Conservation (phyloP, 2,329 filamentous ascomycete species). For the Emergomyces orientalis region DNA sequence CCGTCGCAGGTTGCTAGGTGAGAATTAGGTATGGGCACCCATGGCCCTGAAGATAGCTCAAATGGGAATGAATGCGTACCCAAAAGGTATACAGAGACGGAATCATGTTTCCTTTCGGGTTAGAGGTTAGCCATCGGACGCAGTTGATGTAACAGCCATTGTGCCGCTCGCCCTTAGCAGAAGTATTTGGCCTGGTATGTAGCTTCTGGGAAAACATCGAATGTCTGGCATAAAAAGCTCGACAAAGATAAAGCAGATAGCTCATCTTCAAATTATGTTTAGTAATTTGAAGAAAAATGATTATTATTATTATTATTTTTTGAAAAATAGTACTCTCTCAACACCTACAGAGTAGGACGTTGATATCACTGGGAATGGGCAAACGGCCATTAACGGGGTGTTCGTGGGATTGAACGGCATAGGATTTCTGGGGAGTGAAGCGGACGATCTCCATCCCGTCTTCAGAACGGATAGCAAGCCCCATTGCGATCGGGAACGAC, state of each 20-base stretch:
- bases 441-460: background rate
- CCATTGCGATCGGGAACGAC: background rate
- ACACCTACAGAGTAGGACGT: background rate
- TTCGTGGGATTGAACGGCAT: background rate
- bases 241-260: background rate
- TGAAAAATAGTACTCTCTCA: background rate
- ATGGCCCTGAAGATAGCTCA: background rate
- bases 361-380: background rate
- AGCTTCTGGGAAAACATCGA: background rate
- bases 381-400: background rate
- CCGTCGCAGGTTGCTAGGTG: background rate
- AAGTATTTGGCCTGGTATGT: background rate
- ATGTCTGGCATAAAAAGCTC: background rate
- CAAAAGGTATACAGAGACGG: background rate
- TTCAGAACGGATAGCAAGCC: background rate
- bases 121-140: background rate
- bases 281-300: background rate
- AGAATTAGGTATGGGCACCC: background rate
- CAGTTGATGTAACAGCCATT: background rate
- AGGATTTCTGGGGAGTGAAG: too few relatives aligned
- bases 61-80: background rate
- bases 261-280: background rate
- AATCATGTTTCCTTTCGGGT: background rate
- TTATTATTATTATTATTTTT: too few relatives aligned
- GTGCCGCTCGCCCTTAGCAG: background rate